Base-by-base conservation (phyloP, 2,329 filamentous ascomycete genomes). In the Thielaviopsis punctulata region DNA sequence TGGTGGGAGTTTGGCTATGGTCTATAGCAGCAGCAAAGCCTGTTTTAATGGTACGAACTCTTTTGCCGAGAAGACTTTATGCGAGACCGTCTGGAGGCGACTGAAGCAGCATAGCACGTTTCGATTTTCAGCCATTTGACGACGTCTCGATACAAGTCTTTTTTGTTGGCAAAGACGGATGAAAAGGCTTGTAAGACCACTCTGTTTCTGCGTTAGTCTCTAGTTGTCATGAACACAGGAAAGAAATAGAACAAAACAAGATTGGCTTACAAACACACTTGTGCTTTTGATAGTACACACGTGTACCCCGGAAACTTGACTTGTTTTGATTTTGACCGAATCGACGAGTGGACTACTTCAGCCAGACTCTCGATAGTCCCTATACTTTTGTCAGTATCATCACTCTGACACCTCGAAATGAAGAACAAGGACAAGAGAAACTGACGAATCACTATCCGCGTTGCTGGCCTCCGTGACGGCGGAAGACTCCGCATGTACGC, bases 131-230 rank as follows among this genome's bases (percentile, higher is more conserved):
- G 65, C 86, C 86, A 95, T 27, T 62, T 63, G 53, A 95, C 65
- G 13, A 89, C 73, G 25, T 66, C 66, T 4, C 61, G 61, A 64
- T 87, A 86, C 52, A 72, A 75, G 30, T 82, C 81, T 70, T 94
- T 88, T 63, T 83, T 86, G 58, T 72, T 74, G 47, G 65, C 63
- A 59, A 95, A 70, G 24, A 92, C 80, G 49, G 71, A 68, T 45
- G 69, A 64, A 60, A 94, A 94, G 4, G 87, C 86, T 24, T 71
- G 70, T 49, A 80, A 78, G 0, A 80, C 82, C 55, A n/a, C n/a
- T n/a, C n/a, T n/a, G n/a, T n/a, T n/a, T n/a, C n/a, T n/a, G n/a
- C n/a, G n/a, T n/a, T n/a, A 90, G 68, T 70, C 81, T 84, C 56
- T 41, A 46, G 19, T 47, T 13, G 22, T 18, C 7, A 12, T 24